Base-by-base conservation (phyloP, 768 basidiomycete species). In the Termitomyces sp. region DNA sequence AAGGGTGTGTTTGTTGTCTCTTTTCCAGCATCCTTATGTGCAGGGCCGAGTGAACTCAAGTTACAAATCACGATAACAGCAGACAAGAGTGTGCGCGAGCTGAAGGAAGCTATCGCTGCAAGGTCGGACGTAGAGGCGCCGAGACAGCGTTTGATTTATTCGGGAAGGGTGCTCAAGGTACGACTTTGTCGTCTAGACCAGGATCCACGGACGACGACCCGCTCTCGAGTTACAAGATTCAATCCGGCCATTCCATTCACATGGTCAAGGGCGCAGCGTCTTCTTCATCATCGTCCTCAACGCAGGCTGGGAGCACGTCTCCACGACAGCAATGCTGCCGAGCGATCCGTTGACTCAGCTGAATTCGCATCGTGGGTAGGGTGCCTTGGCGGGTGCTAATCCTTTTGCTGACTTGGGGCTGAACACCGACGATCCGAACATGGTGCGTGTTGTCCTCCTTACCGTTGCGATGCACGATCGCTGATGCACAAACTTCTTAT, bases 401-500 rank as follows among this genome's bases (percentile, higher is more conserved):
- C 96, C 97, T 0, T 98, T 99, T 66, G 79, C 88, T 0, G 88
- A 88, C 4, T 85, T 96, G 83, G 96, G 95, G 1, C 49, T 96
- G 43, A 99, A 99, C 66, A 77, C 82, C 4, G 91, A 91, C 63
- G 96, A 98, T 68, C 95, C 95, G 0, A 97, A 98, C 68, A 91
- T 96, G 84, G 93, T 92, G 58, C 61, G 82, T 73, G 14, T 28
- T 50, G n/a, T n/a, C n/a, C 37, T 32, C 19, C 12, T 34, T 7
- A n/a, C 14, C 16, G 3, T 32, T 39, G 11, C 5, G 14, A 19
- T 28, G 5, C 5, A 23, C 25, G 17, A 40, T 40, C 12, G 21
- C 27, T 37, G 25, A n/a, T 35, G 9, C 19, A 28, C 23, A 4
- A 2, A 0, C 6, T 32, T 28, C 2, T 21, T 16, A 12, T 47